A percentile compares a stretch with the other conserved stretches of the same genome.
Conservation (phyloP, 2,329 filamentous ascomycete genomes). For the Xylaria sp. region DNA sequence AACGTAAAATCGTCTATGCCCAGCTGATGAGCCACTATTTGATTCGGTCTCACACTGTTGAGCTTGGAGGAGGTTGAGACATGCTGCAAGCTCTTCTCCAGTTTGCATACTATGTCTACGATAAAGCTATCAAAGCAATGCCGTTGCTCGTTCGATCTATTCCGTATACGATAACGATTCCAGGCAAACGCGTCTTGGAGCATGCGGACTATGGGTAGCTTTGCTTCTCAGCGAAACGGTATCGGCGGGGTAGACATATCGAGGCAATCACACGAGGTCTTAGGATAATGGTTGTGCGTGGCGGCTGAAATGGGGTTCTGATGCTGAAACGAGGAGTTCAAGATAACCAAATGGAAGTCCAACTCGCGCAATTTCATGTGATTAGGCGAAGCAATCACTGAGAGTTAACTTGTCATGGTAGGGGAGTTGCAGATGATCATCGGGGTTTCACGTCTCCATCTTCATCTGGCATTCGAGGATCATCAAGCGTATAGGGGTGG, state of each 20-base stretch:
- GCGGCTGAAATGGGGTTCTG: slow-evolving; percentile 45
- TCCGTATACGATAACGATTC: too few species aligned
- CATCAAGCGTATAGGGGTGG: too few species aligned
- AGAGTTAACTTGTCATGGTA: too few species aligned
- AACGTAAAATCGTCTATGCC: slow-evolving; percentile 50
- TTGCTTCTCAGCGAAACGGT: slow-evolving; percentile 42
- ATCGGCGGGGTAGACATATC: slow-evolving; percentile 39
- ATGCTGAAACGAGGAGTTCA: slow-evolving; percentile 40
- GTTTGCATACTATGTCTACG: too few species aligned
- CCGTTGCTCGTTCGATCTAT: too few species aligned
- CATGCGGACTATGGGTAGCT: slow-evolving; percentile 43
- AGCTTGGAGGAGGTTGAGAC: slow-evolving; percentile 53
- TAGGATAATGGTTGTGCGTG: slow-evolving; percentile 46
- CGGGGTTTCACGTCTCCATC: too few species aligned
- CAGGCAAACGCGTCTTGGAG: slow-evolving; percentile 33
- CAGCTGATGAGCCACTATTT: slow-evolving; percentile 51
- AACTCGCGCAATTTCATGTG: neutral
- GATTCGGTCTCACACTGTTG: slow-evolving; percentile 51
- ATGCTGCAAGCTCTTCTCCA: slow-evolving; percentile 44
- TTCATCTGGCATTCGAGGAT: too few species aligned
- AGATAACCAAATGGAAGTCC: slow-evolving; percentile 14
- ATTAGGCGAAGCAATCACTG: too few species aligned
- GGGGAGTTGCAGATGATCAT: too few species aligned
- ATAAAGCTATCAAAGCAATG: too few species aligned
- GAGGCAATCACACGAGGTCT: slow-evolving; percentile 47